Evolutionary conservation across 2,329 filamentous ascomycete species (phyloP).

Genomic region (Pseudogymnoascus sp.): DNA sequence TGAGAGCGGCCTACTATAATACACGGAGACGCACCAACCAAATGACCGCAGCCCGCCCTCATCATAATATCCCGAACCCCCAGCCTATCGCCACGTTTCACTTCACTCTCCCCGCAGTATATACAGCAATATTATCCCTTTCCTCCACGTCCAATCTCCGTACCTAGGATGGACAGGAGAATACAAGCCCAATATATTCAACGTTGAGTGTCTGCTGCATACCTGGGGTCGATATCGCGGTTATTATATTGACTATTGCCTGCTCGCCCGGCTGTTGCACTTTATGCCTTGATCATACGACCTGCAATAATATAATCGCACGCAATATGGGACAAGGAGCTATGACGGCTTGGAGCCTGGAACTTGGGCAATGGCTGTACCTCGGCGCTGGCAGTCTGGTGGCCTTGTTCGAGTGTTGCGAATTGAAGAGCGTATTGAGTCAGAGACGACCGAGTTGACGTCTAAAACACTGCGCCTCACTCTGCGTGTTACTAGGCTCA

Average conservation of each 20-base stretch:
- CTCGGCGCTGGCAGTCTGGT: no score
- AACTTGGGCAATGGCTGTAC: not conserved
- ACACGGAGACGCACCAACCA: not conserved
- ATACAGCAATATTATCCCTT: not conserved
- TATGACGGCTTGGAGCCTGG: not conserved
- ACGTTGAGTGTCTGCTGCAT: not conserved
- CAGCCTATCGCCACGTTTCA: not conserved
- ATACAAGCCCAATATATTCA: not conserved
- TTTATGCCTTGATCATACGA: not conserved
- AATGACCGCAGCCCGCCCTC: not conserved
- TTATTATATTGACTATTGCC: not conserved
- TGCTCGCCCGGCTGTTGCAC: not conserved
- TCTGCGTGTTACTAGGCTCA: not conserved
- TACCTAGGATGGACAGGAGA: not conserved
- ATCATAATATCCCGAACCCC: not conserved
- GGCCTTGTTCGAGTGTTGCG: not conserved
- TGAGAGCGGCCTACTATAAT: not conserved
- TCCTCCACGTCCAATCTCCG: not conserved
- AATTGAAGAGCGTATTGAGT: not conserved
- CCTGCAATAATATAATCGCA: not conserved
- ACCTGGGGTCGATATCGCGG: not conserved
- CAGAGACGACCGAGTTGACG: not conserved
- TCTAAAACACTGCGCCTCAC: not conserved
- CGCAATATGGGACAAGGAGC: not conserved
- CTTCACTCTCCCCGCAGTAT: not conserved